Evolutionary conservation across 108 stramenopile genomes (phyloP), one percentile per base, ranked within the genome.

Genomic region (Nitzschia sp.): DNA sequence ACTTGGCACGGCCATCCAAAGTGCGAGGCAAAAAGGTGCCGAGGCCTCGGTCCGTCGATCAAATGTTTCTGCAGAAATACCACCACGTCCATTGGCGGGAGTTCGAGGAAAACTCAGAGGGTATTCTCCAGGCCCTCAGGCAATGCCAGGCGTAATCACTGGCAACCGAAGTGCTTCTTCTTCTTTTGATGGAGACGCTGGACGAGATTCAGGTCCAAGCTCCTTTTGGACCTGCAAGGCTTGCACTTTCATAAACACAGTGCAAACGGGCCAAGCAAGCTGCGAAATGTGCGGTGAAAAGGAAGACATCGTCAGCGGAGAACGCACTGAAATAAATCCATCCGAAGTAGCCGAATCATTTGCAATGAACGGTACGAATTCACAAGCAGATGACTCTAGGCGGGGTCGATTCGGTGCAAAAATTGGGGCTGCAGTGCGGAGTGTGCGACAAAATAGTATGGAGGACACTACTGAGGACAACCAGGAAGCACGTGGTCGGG

Each of bases 1-100:
- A 36, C 36, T 80, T 72, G 80, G 80, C 15, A 71, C 70, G 31
- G 80, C 80, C 25, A 58, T 81, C 2, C 68, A 66, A 60, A 66
- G 17, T 55, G 80, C 71, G 3, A 50, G 69, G 29, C 64, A 80
- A 38, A 80, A 80, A 58, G 58, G 69, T 3, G 35, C 25, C 3
- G 67, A 58, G 25, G 58, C 57, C 1, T 63, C 71, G 38, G 47
- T 41, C 29, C 46, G 69, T 34, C 45, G 31, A 2, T 21, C n/a
- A 46, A 22, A 2, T 21, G 8, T 45, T 1, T 0, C 63, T 2
- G 21, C 45, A 9, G 29, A 57, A 13, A 29, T 45, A 17, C 56
- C 54, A 0, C 45, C 47, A n/a, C 21, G 50, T 34, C 41, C 67
- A 25, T 29, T 41, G 28, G 17, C 26, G 33, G 53, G n/a, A 26